Evolutionary conservation across 345 rosid species (phyloP).

Genomic region (Aquilaria malaccensis): DNA sequence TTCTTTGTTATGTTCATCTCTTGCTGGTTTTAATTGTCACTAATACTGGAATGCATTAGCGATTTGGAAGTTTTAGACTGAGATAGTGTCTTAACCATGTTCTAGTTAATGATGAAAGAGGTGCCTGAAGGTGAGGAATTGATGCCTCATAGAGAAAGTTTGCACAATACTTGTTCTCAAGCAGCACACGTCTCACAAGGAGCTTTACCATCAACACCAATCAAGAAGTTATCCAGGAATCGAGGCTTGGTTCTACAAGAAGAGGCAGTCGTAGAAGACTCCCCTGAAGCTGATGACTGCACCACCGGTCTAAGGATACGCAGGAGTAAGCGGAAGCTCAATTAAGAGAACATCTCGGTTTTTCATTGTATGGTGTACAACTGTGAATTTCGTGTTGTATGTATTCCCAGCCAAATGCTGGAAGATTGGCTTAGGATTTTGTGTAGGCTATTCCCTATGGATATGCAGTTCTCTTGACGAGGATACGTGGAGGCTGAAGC

Average conservation of each 20-base stretch:
- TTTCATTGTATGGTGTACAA: neutral
- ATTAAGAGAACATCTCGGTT: conserved; percentile 12
- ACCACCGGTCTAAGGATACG: conserved; percentile 24
- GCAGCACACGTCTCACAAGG: conserved; percentile 23
- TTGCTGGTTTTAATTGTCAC: neutral
- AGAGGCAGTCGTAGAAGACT: conserved; percentile 60
- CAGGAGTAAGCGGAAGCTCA: conserved; percentile 43
- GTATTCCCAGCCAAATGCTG: neutral
- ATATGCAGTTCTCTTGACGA: too few relatives aligned
- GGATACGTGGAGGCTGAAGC: too few relatives aligned
- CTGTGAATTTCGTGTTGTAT: neutral
- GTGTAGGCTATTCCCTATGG: too few relatives aligned
- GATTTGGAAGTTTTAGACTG: neutral
- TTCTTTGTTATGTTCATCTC: neutral
- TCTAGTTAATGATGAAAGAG: conserved; percentile 45
- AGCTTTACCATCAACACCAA: conserved; percentile 53
- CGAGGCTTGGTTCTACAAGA: conserved; percentile 71
- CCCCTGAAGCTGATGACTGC: conserved; percentile 34
- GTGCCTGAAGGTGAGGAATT: conserved; percentile 64
- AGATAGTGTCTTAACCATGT: neutral
- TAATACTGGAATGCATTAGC: neutral
- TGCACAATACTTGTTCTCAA: conserved; percentile 17
- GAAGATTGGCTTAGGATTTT: neutral
- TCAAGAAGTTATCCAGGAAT: conserved; percentile 67
- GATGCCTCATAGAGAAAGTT: conserved; percentile 54